Conservation (phyloP, 768 basidiomycete genomes). For the Tricholoma hemisulphureum region DNA sequence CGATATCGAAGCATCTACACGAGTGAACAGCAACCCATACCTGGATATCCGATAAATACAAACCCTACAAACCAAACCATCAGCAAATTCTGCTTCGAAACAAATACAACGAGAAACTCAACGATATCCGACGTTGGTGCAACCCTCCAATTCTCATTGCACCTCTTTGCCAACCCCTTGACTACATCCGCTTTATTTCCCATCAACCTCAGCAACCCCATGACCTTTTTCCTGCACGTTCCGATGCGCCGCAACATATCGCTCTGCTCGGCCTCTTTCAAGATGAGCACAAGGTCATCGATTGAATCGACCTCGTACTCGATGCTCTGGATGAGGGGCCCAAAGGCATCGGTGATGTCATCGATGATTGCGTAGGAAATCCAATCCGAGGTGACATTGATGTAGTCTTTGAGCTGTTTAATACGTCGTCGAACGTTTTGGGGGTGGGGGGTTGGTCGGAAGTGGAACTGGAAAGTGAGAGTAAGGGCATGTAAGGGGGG, state of each 20-base stretch:
- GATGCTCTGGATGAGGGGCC: constrained; percentile 96
- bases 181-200: constrained; percentile 99
- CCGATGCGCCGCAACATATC: constrained; percentile 98
- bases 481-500: neutral
- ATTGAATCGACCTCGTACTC: constrained; percentile 99
- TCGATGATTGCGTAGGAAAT: constrained; percentile 99
- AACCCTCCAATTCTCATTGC: constrained; percentile 98
- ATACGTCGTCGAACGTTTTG: constrained; percentile 97
- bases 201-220: constrained; percentile 95
- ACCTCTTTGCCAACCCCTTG: constrained; percentile 95
- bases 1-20: neutral
- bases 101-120: neutral
- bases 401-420: constrained; percentile 99
- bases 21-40: constrained; percentile 31
- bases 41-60: constrained; percentile 95
- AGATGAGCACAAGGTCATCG: constrained; percentile 94
- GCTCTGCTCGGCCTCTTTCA: constrained; percentile 94
- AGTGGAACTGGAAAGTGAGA: constrained; percentile 72
- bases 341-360: constrained; percentile 99
- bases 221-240: constrained; percentile 98
- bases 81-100: neutral
- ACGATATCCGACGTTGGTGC: constrained; percentile 98
- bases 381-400: constrained; percentile 98
- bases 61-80: constrained; percentile 53
- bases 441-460: constrained; percentile 94